A percentile compares a stretch with the other conserved stretches of the same genome.
Evolutionary conservation across 2,329 filamentous ascomycete genomes (phyloP).

Genomic region (Teratosphaeria destructans): DNA sequence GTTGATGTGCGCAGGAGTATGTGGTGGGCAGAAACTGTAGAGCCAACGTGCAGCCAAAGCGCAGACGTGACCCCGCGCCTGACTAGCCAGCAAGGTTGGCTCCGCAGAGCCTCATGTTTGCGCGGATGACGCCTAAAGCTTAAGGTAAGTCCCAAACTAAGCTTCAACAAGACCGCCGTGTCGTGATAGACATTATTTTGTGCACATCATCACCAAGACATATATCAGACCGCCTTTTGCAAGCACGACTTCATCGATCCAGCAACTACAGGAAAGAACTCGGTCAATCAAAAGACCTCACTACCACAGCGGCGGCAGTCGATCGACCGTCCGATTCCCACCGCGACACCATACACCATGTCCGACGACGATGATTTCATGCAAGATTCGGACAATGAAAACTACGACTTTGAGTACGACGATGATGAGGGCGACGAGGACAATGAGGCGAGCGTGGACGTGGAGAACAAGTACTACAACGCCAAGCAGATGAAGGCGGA

Average conservation of each 20-base stretch:
- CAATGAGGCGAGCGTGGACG: conserved; percentile 78
- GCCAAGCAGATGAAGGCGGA: conserved; percentile 90
- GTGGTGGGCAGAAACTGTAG: background rate
- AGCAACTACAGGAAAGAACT: background rate
- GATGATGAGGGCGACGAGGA: conserved; percentile 87
- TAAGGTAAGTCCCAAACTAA: background rate
- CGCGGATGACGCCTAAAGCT: background rate
- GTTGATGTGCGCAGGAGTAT: background rate
- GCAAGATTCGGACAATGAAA: conserved; percentile 81
- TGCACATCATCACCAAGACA: background rate
- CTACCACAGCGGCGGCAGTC: background rate
- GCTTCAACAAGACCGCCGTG: background rate
- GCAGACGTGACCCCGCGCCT: background rate
- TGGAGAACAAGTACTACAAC: conserved; percentile 99
- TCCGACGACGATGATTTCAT: conserved; percentile 86
- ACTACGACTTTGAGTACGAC: conserved; percentile 96
- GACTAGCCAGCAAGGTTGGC: background rate
- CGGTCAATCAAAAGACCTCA: background rate
- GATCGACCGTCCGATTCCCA: background rate
- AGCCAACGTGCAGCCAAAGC: background rate
- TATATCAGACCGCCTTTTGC: background rate
- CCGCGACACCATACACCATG: conserved; percentile 40
- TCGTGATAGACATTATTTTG: background rate
- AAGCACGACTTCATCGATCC: background rate
- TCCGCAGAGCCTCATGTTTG: background rate